Base-by-base conservation (phyloP, 441 rosid genomes). In the Adansonia madagascariensis region DNA sequence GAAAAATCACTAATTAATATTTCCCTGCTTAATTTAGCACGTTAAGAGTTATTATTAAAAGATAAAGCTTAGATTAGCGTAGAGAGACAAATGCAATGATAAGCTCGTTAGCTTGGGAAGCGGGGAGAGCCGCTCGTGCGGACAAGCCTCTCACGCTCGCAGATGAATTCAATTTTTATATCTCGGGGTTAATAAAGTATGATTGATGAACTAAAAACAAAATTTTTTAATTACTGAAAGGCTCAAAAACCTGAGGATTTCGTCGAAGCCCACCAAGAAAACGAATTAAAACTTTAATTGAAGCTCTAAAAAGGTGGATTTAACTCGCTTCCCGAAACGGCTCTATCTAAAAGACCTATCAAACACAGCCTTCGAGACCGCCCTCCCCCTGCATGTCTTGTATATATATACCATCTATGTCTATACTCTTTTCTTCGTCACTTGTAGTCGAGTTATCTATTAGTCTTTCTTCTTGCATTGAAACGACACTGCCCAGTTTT, bases 91-190 rank as follows among this genome's bases (percentile, higher is more conserved):
- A 71, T 61, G 55, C 53, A 80, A 83, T 77, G 63, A 87, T 88
- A 56, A 75, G 80, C 86, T 87, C 85, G 86, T 87, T 5, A 9
- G 83, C 86, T 88, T 83, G 86, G 87, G 84, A 88, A 85, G 85
- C 81, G 88, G 73, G 75, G 71, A 82, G 89, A 80, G 81, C 90
- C 92, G 78, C 91, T 86, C 94, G 91, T 90, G 94, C 89, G 86
- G 84, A 80, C 84, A 81, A 84, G 77, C 81, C 84, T 74, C 69
- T 80, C 86, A 83, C 84, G 84, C 92, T 64, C 75, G 39, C 63
- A 22, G 27, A 15, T 71, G 20, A 73, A 73, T 71, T 24, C 44
- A 14, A 2, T 1, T 11, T 60, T 24, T 6, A 57, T 17, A 24
- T 5, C 35, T 50, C 43, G 5, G 31, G 56, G 63, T 74, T 24